phyloP scores from a whole-genome alignment of 108 stramenopile genomes.

The Skeletonema grethae region DNA sequence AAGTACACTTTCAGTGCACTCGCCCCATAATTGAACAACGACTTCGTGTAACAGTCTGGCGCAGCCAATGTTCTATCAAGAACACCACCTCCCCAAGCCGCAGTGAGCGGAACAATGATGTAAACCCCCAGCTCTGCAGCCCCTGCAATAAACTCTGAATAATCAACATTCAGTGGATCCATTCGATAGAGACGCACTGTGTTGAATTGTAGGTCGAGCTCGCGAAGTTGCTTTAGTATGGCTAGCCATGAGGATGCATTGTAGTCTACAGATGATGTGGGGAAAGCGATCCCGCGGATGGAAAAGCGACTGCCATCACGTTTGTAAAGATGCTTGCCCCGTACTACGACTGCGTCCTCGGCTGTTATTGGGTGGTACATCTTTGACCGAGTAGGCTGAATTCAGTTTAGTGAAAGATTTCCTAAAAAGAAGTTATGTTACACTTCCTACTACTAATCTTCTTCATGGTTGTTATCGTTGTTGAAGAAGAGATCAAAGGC shows the following conservation, averaged over 20 bases:
- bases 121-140: slow-evolving; percentile 66
- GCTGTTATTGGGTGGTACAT: neutral
- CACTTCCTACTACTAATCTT: too few relatives aligned
- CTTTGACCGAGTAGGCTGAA: too few relatives aligned
- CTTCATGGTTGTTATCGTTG: too few relatives aligned
- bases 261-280: slow-evolving; percentile 47
- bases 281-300: slow-evolving; percentile 69
- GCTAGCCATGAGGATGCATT: slow-evolving; percentile 54
- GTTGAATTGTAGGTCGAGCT: slow-evolving; percentile 45
- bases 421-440: too few relatives aligned
- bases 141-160: slow-evolving; percentile 46
- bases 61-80: slow-evolving; percentile 47
- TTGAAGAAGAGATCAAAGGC: too few relatives aligned
- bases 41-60: slow-evolving; percentile 49
- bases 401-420: too few relatives aligned
- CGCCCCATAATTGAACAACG: slow-evolving; percentile 53
- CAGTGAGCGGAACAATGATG: slow-evolving; percentile 65
- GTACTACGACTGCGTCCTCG: slow-evolving; percentile 42
- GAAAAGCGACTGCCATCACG: slow-evolving; percentile 43
- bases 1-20: slow-evolving; percentile 25
- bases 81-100: slow-evolving; percentile 46
- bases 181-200: slow-evolving; percentile 59
- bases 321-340: slow-evolving; percentile 52
- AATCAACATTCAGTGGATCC: slow-evolving; percentile 26
- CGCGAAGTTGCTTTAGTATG: slow-evolving; percentile 57